Conservation (phyloP, 2,329 filamentous ascomycete genomes). For the Dothideomycetes sp. region DNA sequence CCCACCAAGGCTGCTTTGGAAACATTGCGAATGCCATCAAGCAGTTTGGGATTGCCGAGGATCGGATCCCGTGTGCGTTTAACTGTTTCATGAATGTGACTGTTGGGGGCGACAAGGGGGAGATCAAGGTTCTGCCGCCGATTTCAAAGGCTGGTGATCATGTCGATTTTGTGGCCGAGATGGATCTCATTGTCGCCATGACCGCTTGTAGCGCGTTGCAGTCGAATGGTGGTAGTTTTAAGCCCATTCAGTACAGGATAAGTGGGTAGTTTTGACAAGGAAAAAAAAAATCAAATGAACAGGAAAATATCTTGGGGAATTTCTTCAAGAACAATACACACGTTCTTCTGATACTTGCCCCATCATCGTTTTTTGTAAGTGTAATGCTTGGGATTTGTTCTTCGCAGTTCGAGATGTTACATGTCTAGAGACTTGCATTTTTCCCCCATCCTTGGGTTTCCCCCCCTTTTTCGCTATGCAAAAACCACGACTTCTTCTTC, state of each 20-base stretch:
- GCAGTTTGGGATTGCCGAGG: constrained; percentile 17
- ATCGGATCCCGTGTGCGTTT: constrained; percentile 20
- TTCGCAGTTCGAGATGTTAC: too few species aligned
- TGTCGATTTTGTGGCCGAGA: constrained; percentile 21
- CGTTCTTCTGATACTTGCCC: too few species aligned
- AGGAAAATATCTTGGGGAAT: too few species aligned
- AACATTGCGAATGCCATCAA: constrained; percentile 20
- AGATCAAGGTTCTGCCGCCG: constrained; percentile 20
- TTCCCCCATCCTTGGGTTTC: too few species aligned
- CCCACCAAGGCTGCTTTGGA: constrained; percentile 22
- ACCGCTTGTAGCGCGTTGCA: constrained; percentile 20
- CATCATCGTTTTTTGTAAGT: too few species aligned
- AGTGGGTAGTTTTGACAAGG: too few species aligned
- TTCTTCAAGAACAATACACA: too few species aligned
- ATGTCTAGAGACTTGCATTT: too few species aligned
- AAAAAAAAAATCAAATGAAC: too few species aligned
- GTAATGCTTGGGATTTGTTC: too few species aligned
- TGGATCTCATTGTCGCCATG: constrained; percentile 22
- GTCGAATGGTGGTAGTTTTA: constrained; percentile 20
- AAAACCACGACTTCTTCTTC: too few species aligned
- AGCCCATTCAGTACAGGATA: constrained; percentile 17
- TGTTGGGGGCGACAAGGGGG: constrained; percentile 19
- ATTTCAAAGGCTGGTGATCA: constrained; percentile 20
- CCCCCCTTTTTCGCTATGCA: too few species aligned
- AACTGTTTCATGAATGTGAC: constrained; percentile 24